A percentile compares a stretch with the other conserved stretches of the same genome.
Evolutionary conservation across 768 basidiomycete species (phyloP).

Genomic region (Rhizopogon vinicolor): DNA sequence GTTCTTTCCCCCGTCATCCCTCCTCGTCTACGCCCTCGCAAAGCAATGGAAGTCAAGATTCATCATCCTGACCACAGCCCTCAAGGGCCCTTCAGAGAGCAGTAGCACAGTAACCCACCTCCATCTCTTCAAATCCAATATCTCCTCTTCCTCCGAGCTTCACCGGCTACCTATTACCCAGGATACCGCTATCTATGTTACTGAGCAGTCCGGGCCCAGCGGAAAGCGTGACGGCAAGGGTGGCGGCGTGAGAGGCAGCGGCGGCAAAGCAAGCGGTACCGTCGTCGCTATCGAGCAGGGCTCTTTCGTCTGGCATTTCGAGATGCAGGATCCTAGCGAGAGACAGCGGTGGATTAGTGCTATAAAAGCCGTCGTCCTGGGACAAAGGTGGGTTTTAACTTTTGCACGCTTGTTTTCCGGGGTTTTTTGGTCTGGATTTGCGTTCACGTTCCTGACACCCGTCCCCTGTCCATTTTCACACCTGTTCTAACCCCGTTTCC

Average conservation of each 20-base stretch:
- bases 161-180: conserved; percentile 76
- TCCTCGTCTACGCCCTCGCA: conserved; percentile 68
- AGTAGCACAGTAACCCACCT: conserved; percentile 43
- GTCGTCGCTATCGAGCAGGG: conserved; percentile 32
- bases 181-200: conserved; percentile 68
- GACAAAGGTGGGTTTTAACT: conserved; percentile 31
- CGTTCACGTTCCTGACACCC: background rate
- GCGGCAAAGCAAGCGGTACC: background rate
- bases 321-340: conserved; percentile 55
- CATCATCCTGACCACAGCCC: conserved; percentile 48
- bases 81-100: conserved; percentile 14
- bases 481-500: background rate
- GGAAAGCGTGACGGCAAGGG: conserved; percentile 2
- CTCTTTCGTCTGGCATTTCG: conserved; percentile 64
- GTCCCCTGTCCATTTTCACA: conserved; percentile 1
- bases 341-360: conserved; percentile 73
- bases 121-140: conserved; percentile 67
- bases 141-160: conserved; percentile 59
- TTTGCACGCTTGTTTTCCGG: no score
- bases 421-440: background rate
- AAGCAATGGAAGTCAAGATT: conserved; percentile 69
- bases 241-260: background rate
- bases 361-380: conserved; percentile 69
- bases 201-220: background rate
- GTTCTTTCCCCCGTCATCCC: conserved; percentile 60